These are phyloP conservation scores for Glycine latifolia DNA, from an alignment of 306 rosid species.

Conservation along the genomic window DNA sequence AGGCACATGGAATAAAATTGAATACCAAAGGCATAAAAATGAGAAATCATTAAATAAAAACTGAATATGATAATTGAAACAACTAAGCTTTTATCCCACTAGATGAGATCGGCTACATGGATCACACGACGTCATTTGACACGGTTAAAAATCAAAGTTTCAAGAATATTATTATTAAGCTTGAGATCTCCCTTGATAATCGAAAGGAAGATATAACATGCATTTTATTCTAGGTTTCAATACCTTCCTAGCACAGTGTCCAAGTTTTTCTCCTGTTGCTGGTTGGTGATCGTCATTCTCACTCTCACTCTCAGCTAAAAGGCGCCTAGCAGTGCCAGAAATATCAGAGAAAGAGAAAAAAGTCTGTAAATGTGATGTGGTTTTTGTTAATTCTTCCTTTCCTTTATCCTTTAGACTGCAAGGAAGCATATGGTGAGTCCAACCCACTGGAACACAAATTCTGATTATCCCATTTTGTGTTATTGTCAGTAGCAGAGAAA, in stretches of 20 bases:
- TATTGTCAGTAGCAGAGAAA: conserved; percentile 90
- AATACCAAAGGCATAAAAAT: neutral
- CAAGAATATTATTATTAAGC: too few species aligned
- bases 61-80: too few species aligned
- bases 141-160: too few species aligned
- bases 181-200: too few species aligned
- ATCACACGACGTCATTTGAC: too few species aligned
- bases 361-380: conserved; percentile 54
- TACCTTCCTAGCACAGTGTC: conserved; percentile 71
- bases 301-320: conserved; percentile 47
- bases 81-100: too few species aligned
- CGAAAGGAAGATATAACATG: neutral
- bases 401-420: conserved; percentile 48
- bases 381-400: neutral
- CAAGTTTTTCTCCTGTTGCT: conserved; percentile 25
- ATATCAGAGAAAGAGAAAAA: conserved; percentile 37
- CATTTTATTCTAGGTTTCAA: neutral
- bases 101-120: too few species aligned
- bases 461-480: conserved; percentile 67
- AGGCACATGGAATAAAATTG: neutral
- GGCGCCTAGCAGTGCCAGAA: conserved; percentile 49
- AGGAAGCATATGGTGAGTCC: conserved; percentile 71
- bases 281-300: neutral
- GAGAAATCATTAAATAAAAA: neutral
- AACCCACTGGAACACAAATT: conserved; percentile 57